Conservation (phyloP, 2,329 filamentous ascomycete genomes). For the Cordyceps pruinosa region DNA sequence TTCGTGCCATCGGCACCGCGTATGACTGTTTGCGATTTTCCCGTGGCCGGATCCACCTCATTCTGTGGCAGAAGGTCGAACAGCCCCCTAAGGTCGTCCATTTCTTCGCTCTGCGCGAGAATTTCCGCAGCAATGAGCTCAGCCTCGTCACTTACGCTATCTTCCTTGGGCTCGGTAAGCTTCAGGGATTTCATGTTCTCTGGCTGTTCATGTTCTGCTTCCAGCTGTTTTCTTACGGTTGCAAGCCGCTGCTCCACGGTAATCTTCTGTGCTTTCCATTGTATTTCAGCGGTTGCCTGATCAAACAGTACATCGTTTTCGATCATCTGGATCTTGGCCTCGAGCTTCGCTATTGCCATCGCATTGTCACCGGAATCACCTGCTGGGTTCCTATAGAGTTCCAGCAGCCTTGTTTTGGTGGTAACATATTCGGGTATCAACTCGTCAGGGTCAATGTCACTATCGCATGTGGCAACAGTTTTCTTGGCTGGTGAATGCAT, state of each 20-base stretch:
- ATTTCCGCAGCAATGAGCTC: slow-evolving; percentile 53
- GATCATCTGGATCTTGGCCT: slow-evolving; percentile 68
- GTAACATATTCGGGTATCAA: slow-evolving; percentile 71
- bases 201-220: slow-evolving; percentile 17
- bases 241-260: slow-evolving; percentile 56
- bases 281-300: slow-evolving; percentile 53
- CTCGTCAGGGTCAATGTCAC: slow-evolving; percentile 68
- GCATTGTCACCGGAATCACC: slow-evolving; percentile 26
- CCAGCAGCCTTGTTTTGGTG: slow-evolving; percentile 62
- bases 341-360: slow-evolving; percentile 55
- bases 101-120: slow-evolving; percentile 48
- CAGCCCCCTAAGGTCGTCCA: slow-evolving; percentile 43
- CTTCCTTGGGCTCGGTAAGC: slow-evolving; percentile 26
- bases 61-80: slow-evolving; percentile 56
- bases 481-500: slow-evolving; percentile 32
- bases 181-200: slow-evolving; percentile 15
- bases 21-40: slow-evolving; percentile 51
- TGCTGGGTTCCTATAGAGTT: slow-evolving; percentile 28
- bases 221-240: slow-evolving; percentile 34
- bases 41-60: slow-evolving; percentile 51
- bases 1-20: slow-evolving; percentile 46
- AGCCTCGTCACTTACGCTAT: slow-evolving; percentile 50
- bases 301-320: slow-evolving; percentile 75
- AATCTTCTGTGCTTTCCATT: slow-evolving; percentile 56
- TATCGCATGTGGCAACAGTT: slow-evolving; percentile 47